Conservation (phyloP, 2,329 filamentous ascomycete species). For the Thelonectria discophora region DNA sequence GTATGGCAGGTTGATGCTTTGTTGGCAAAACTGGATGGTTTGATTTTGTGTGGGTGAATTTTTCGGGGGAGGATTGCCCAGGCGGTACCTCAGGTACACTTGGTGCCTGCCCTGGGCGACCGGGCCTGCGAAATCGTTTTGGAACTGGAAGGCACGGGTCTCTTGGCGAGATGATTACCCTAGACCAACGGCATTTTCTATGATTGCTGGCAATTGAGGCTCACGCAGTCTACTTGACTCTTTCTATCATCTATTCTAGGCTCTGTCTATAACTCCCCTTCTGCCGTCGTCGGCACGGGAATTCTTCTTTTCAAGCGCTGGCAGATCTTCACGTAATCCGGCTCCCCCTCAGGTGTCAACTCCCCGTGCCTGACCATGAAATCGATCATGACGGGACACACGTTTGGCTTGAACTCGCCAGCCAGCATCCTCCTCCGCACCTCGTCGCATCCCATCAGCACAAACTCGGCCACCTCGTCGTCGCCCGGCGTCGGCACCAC, state of each 20-base stretch:
- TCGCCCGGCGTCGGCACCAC: constrained; percentile 74
- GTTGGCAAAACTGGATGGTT: constrained; percentile 4
- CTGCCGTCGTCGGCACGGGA: constrained; percentile 49
- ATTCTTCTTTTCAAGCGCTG: constrained; percentile 55
- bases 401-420: constrained; percentile 87
- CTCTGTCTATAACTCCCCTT: constrained; percentile 22
- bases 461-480: constrained; percentile 81
- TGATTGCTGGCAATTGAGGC: too few species aligned
- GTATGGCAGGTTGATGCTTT: constrained; percentile 6
- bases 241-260: background rate
- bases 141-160: background rate
- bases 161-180: background rate
- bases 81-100: too few species aligned
- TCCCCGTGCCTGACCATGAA: constrained; percentile 83
- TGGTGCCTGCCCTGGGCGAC: too few species aligned
- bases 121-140: too few species aligned
- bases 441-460: constrained; percentile 68
- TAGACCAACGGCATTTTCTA: background rate
- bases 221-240: too few species aligned
- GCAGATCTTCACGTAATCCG: constrained; percentile 74
- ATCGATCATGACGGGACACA: constrained; percentile 78
- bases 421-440: constrained; percentile 69
- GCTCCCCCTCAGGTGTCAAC: constrained; percentile 76
- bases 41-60: constrained; percentile 13
- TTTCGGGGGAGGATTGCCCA: constrained; percentile 2